These are phyloP conservation scores for Patellaria atrata DNA, from an alignment of 495 filamentous ascomycete species.

Conservation along the genomic window DNA sequence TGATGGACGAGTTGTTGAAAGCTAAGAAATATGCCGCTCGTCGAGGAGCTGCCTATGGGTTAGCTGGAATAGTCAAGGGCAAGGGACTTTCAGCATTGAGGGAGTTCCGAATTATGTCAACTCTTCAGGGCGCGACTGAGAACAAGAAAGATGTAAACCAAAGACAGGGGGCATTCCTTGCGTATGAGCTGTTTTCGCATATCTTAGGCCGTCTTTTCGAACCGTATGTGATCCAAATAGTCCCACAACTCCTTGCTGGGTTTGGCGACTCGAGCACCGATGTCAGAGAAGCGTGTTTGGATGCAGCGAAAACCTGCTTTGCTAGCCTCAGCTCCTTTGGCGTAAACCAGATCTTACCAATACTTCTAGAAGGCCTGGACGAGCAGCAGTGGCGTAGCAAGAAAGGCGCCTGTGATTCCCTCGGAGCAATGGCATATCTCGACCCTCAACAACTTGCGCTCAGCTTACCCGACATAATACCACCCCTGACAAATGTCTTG, in stretches of 20 bases:
- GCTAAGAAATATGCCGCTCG: conserved; percentile 82
- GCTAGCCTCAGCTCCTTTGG: conserved; percentile 85
- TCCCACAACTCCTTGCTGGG: conserved; percentile 73
- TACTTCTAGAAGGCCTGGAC: conserved; percentile 80
- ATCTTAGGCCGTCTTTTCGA: conserved; percentile 82
- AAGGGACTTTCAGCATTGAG: conserved; percentile 68
- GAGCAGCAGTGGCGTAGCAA: conserved; percentile 96
- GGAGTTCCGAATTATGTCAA: conserved; percentile 74
- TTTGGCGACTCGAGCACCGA: conserved; percentile 82
- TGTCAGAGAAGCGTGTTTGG: conserved; percentile 82
- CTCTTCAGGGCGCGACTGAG: conserved; percentile 61
- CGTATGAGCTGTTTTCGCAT: conserved; percentile 75
- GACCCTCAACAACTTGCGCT: conserved; percentile 86
- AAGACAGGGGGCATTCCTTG: conserved; percentile 76
- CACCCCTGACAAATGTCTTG: conserved; percentile 78
- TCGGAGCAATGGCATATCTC: conserved; percentile 96
- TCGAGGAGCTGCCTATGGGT: conserved; percentile 85
- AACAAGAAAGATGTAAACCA: conserved; percentile 85
- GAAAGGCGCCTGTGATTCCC: conserved; percentile 88
- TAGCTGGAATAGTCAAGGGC: conserved; percentile 79
- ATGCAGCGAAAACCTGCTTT: conserved; percentile 89
- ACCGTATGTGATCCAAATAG: conserved; percentile 89
- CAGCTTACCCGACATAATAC: conserved; percentile 91
- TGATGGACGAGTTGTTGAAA: conserved; percentile 64
- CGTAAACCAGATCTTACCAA: conserved; percentile 86